Percentiles rank a stretch among this genome's conserved stretches.
phyloP scores from a whole-genome alignment of 2,329 filamentous ascomycete species.

The Colletotrichum truncatum region DNA sequence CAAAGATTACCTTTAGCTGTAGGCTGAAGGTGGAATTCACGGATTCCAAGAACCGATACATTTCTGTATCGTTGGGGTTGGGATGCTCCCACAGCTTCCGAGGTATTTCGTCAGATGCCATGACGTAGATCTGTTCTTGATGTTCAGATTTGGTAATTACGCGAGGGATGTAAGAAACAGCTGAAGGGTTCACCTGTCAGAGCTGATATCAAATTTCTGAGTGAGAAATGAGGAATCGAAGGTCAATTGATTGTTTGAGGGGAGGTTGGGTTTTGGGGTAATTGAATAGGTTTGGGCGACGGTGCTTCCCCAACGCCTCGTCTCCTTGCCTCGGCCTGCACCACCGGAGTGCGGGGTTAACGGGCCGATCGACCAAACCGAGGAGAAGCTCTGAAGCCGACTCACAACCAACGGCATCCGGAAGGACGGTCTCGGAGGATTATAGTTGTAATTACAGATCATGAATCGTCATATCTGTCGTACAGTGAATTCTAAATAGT shows the following conservation, averaged over 20 bases:
- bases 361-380: conserved; percentile 18
- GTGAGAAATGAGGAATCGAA: neutral
- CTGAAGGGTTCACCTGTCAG: neutral
- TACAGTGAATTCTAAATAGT: no score
- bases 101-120: conserved; percentile 50
- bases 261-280: conserved; percentile 3
- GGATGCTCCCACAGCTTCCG: conserved; percentile 77
- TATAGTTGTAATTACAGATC: no score
- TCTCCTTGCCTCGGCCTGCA: conserved; percentile 26
- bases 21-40: conserved; percentile 67
- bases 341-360: conserved; percentile 24
- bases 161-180: neutral
- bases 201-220: neutral
- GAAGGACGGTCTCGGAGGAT: no score
- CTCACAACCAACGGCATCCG: no score
- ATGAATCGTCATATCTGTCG: no score
- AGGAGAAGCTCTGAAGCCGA: neutral
- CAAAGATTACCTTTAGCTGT: conserved; percentile 57
- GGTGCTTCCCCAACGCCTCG: conserved; percentile 17
- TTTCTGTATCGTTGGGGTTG: conserved; percentile 66
- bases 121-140: conserved; percentile 22
- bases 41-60: conserved; percentile 74
- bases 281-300: neutral
- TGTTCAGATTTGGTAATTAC: neutral
- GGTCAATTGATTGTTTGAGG: neutral